A percentile compares a stretch with the other conserved stretches of the same genome.
These are phyloP conservation scores for Porphyrellus cyaneotinctus DNA, from an alignment of 768 basidiomycete genomes.

Conservation along the genomic window DNA sequence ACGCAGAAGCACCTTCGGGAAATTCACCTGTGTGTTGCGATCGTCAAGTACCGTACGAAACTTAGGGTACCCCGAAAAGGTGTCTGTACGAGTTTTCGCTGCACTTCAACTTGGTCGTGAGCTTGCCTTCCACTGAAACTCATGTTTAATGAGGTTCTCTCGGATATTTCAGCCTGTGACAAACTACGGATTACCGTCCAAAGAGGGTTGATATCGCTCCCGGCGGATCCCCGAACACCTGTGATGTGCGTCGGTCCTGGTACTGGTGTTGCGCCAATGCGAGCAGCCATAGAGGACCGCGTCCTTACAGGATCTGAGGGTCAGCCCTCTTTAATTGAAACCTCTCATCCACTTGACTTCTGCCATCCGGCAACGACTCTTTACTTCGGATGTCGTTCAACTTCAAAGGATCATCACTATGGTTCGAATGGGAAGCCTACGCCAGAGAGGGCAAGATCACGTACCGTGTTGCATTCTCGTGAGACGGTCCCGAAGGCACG, in stretches of 20 bases:
- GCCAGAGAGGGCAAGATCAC: constrained; percentile 39
- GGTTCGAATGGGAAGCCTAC: constrained; percentile 62
- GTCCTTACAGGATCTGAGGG: constrained; percentile 51
- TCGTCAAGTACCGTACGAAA: constrained; percentile 82
- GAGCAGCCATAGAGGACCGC: constrained; percentile 80
- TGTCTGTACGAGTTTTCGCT: constrained; percentile 76
- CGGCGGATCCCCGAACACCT: constrained; percentile 46
- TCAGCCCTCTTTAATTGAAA: constrained; percentile 25
- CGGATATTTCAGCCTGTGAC: constrained; percentile 44
- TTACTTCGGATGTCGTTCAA: constrained; percentile 92
- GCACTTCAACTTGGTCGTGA: constrained; percentile 52
- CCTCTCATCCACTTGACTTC: too few relatives aligned
- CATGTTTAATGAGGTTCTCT: background rate
- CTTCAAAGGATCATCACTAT: constrained; percentile 75
- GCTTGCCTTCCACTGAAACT: background rate
- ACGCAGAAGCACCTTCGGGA: constrained; percentile 53
- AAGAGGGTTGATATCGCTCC: constrained; percentile 61
- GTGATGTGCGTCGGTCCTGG: constrained; percentile 91
- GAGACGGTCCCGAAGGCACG: constrained; percentile 68
- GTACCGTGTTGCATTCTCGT: constrained; percentile 74
- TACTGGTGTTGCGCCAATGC: constrained; percentile 91
- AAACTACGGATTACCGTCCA: constrained; percentile 59
- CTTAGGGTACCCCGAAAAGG: constrained; percentile 77
- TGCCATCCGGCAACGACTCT: constrained; percentile 59
- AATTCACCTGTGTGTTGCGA: constrained; percentile 86